These are phyloP conservation scores for Acanthamoeba divionensis DNA, from an alignment of 208 protist genomes.

Conservation along the genomic window DNA sequence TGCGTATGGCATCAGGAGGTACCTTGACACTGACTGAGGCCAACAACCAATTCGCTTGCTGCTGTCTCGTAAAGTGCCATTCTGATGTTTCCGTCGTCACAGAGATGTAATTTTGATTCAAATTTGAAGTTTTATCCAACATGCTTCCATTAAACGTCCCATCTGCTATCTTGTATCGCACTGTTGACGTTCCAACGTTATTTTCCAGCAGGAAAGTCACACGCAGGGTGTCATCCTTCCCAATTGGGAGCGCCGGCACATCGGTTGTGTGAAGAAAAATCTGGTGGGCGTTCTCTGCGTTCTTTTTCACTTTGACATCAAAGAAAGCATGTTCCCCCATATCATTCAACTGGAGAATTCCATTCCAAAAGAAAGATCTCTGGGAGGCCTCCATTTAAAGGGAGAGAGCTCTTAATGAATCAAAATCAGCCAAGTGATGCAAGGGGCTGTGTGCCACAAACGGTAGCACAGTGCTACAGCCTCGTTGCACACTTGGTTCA, in stretches of 20 bases:
- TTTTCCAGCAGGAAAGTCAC: conserved; percentile 48
- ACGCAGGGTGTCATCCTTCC: not conserved
- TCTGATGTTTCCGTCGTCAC: conserved; percentile 20
- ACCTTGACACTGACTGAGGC: conserved; percentile 11
- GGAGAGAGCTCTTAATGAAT: not conserved
- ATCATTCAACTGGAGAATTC: conserved; percentile 9
- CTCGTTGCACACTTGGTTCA: too few species aligned
- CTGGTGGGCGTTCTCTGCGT: not conserved
- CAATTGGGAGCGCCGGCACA: not conserved
- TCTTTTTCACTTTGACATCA: not conserved
- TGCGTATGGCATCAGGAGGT: conserved; percentile 17
- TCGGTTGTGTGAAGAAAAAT: conserved; percentile 19
- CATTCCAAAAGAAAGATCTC: conserved; percentile 48
- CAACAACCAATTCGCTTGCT: conserved; percentile 15
- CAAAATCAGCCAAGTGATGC: too few species aligned
- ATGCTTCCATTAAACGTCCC: not conserved
- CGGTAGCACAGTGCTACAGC: too few species aligned
- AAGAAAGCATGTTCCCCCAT: conserved; percentile 7
- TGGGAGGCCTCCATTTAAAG: conserved; percentile 17
- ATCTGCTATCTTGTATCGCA: conserved; percentile 47
- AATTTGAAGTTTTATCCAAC: not conserved
- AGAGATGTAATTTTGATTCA: conserved; percentile 3
- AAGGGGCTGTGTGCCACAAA: too few species aligned
- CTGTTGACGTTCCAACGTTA: conserved; percentile 21
- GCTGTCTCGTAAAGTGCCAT: conserved; percentile 41